phyloP scores from a whole-genome alignment of 768 basidiomycete species.

The Neoboletus magnificus region DNA sequence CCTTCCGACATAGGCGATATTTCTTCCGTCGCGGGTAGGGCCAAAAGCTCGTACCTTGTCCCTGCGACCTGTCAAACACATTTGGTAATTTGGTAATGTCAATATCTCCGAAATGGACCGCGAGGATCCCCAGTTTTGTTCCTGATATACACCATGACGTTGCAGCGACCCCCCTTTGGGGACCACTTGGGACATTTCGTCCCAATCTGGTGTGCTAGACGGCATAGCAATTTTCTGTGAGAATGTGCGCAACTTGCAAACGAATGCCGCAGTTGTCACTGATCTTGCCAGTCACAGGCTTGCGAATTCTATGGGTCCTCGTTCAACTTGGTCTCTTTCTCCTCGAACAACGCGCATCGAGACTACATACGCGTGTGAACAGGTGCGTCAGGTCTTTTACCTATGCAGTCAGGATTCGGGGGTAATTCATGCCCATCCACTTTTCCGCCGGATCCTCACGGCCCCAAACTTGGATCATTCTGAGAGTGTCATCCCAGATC shows the following conservation, averaged over 20 bases:
- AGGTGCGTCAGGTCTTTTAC: not conserved
- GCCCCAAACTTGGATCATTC: too few relatives aligned
- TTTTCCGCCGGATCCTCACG: not conserved
- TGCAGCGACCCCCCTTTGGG: not conserved
- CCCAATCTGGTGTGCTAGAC: not conserved
- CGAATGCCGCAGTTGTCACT: too few relatives aligned
- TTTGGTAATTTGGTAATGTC: not conserved
- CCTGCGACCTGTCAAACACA: not conserved
- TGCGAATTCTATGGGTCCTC: not conserved
- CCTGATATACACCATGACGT: not conserved
- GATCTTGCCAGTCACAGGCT: not conserved
- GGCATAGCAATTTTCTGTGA: not conserved
- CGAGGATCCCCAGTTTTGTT: not conserved
- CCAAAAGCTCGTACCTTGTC: too few relatives aligned
- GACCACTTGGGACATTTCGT: too few relatives aligned
- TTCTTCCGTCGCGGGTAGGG: not conserved
- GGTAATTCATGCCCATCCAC: not conserved
- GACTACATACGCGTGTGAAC: not conserved
- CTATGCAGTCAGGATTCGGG: too few relatives aligned
- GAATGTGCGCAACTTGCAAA: not conserved
- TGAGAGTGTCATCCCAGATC: too few relatives aligned
- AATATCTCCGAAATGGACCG: not conserved
- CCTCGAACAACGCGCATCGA: too few relatives aligned
- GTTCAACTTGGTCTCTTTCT: not conserved
- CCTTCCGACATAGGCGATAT: not conserved